phyloP scores from a whole-genome alignment of 2,329 filamentous ascomycete species.

The Trichoderma lentiforme region DNA sequence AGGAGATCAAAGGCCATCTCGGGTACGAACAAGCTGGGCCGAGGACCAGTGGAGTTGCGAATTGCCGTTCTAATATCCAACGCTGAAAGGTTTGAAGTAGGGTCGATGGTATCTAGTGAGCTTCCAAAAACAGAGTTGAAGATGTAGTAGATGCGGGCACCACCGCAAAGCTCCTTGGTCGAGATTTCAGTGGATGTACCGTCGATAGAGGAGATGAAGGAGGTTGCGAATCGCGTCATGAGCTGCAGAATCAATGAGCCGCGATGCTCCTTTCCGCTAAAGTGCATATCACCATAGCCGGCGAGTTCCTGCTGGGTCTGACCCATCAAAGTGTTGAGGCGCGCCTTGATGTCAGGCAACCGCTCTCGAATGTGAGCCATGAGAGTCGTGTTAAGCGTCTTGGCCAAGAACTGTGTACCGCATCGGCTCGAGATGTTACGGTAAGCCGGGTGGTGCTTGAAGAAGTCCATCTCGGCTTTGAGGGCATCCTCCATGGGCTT shows the following conservation, averaged over 20 bases:
- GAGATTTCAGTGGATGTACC: slow-evolving; percentile 98
- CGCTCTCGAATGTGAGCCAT: slow-evolving; percentile 96
- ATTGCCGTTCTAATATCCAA: slow-evolving; percentile 96
- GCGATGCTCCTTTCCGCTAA: slow-evolving; percentile 93
- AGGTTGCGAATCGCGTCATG: slow-evolving; percentile 97
- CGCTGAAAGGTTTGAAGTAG: slow-evolving; percentile 89
- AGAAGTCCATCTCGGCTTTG: slow-evolving; percentile 88
- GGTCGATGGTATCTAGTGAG: slow-evolving; percentile 92
- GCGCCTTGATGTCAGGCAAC: slow-evolving; percentile 94
- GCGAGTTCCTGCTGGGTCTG: slow-evolving; percentile 98
- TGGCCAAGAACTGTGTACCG: slow-evolving; percentile 90
- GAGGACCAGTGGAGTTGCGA: slow-evolving; percentile 92
- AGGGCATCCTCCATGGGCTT: slow-evolving; percentile 93
- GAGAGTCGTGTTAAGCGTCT: slow-evolving; percentile 89
- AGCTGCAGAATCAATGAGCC: slow-evolving; percentile 92
- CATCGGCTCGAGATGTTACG: slow-evolving; percentile 92
- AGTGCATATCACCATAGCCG: slow-evolving; percentile 96
- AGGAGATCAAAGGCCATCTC: slow-evolving; percentile 96
- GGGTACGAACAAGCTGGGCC: slow-evolving; percentile 93
- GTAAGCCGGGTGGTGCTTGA: slow-evolving; percentile 95
- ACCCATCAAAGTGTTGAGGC: slow-evolving; percentile 98
- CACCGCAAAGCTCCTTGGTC: slow-evolving; percentile 94
- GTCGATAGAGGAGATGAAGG: slow-evolving; percentile 97
- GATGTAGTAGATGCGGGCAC: slow-evolving; percentile 95
- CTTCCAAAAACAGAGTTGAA: slow-evolving; percentile 99